Base-by-base conservation (phyloP, 257 asterid species). In the Solanum medicagineum region DNA sequence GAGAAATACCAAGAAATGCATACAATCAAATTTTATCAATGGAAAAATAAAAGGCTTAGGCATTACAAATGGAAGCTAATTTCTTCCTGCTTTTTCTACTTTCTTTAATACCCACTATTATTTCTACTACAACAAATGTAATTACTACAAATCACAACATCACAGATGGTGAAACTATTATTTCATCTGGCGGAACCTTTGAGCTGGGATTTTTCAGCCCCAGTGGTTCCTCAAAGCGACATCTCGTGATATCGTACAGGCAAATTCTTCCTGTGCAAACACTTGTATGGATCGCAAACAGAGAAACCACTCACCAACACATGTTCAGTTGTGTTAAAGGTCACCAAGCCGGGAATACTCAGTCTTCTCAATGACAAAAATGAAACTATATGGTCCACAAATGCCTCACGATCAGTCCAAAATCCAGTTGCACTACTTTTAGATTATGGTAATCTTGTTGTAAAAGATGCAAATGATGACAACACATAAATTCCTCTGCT, bases 381-480 rank as follows among this genome's bases (percentile, higher is more conserved):
- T 32, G 74, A 53, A 7, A 36, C 4, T 2, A 16, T 85, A 53
- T 89, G 91, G 91, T 89, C 90, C 11, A 53, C 91, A 0, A 70
- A 85, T 22, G 11, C 74, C 5, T 9, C 90, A 17, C 57, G 79
- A 55, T 26, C 60, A 49, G 36, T 74, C n/a, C 81, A 57, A 10
- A 68, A 84, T n/a, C 88, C 88, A 8, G 71, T 63, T 54, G 91
- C 85, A 15, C 84, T 83, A 10, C 86, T 89, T 47, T 83, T 87
- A 66, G 88, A 89, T 45, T 83, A 90, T 10, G 91, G 90, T 13
- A 89, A 89, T 77, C 89, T 89, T 54, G 91, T 89, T 66, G 42
- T 89, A 40, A 89, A 84, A 81, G 90, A 89, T 85, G 86, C 85
- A 13, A 60, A 57, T 14, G 88, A 89, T 36, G 69, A 26, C 22